Evolutionary conservation across 1,284 basidiomycete species (phyloP), one percentile per base, ranked within the genome.

Genomic region (Irpex rosettiformis): DNA sequence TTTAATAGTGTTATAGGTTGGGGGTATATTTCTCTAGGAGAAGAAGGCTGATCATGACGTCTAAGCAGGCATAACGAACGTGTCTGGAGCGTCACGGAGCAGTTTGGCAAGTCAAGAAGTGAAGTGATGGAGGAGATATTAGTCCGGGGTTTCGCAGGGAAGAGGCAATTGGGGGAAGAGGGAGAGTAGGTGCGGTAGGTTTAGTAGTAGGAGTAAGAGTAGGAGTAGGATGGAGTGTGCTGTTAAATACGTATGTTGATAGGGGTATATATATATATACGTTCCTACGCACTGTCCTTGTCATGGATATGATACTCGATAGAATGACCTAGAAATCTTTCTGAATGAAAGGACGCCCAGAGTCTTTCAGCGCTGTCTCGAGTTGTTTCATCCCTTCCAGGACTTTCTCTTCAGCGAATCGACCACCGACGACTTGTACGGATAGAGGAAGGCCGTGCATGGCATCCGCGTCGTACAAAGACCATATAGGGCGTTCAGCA

Each of bases 371-470:
- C 4, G 65, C 29, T 2, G 55, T 58, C 33, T 69, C 65, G 52
- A 80, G 69, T 33, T 78, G 59, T 58, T 76, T 79, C 79, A 79
- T 79, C 4, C 72, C 80, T 61, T 74, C 79, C 58, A 79, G 62
- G 16, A 80, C 78, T 27, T 81, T 82, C 72, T 90, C 88, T 59
- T 90, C 88, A 59, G 88, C 81, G 52, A 81, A 79, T 16, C 78
- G 74, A 52, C 74, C 74, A 0, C 84, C 83, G 1, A 85, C 79
- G 3, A 89, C 68, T 69, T 89, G 86, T 27, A 90, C 75, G 0
- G 83, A 86, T 0, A 90, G 77, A 0, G 88, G 87, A 43, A 90
- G 72, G 0, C 86, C 86, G 18, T 79, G 72, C 86, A 89, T 89
- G 64, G 77, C 77, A 0, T 67, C 58, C 1, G 84, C 73, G 62